These are phyloP conservation scores for Ilyonectria mors-panacis DNA, from an alignment of 2,329 filamentous ascomycete genomes.

Conservation along the genomic window DNA sequence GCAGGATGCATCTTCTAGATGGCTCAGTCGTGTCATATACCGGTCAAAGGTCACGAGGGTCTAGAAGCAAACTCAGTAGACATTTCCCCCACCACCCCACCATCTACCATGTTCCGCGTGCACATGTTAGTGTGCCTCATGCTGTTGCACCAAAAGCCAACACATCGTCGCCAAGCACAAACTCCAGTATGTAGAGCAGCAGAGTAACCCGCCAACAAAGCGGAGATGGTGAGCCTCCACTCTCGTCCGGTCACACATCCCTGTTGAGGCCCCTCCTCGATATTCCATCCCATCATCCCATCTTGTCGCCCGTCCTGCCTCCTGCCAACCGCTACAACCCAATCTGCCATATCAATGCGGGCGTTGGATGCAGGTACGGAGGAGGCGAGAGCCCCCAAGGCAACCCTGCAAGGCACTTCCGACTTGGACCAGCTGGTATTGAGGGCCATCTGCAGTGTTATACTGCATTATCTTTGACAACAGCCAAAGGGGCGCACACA, in stretches of 20 bases:
- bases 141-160: constrained; percentile 19
- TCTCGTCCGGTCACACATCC: neutral
- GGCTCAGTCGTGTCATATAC: neutral
- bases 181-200: constrained; percentile 11
- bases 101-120: neutral
- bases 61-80: neutral
- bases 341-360: constrained; percentile 32
- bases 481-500: neutral
- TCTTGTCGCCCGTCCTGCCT: constrained; percentile 20
- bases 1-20: constrained; percentile 2
- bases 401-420: constrained; percentile 2
- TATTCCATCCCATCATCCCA: constrained; percentile 17
- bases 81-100: neutral
- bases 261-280: constrained; percentile 5
- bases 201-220: constrained; percentile 3
- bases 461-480: constrained; percentile 8
- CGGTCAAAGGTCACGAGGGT: neutral
- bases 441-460: neutral
- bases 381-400: neutral
- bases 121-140: constrained; percentile 14
- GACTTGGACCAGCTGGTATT: neutral
- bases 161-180: constrained; percentile 17
- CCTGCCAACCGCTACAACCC: constrained; percentile 1
- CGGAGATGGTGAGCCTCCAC: constrained; percentile 1
- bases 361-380: constrained; percentile 23